Conservation (phyloP, 805 yeast genomes). For the Metschnikowia continentalis region DNA sequence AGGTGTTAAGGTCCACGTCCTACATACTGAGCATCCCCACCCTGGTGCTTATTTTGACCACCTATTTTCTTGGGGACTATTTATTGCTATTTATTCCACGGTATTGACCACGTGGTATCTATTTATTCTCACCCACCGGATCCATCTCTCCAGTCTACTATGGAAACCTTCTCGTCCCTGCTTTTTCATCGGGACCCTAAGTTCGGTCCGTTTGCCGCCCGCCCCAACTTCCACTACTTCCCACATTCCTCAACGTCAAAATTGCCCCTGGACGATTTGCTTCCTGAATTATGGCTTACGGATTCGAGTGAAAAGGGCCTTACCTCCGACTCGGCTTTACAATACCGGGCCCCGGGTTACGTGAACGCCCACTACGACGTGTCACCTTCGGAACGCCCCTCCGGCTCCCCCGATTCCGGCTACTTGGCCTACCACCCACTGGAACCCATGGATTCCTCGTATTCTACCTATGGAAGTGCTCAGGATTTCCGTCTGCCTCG, state of each 20-base stretch:
- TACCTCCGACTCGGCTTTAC: conserved; percentile 11
- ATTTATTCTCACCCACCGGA: too few relatives aligned
- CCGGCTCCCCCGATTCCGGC: not conserved
- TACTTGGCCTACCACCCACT: not conserved
- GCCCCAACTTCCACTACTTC: not conserved
- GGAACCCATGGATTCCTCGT: not conserved
- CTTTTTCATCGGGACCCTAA: not conserved
- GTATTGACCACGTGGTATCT: too few relatives aligned
- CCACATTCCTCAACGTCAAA: not conserved
- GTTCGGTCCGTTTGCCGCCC: not conserved
- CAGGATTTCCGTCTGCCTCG: conserved; percentile 13
- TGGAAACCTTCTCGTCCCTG: not conserved
- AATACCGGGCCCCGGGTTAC: not conserved
- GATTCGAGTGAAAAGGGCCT: too few relatives aligned
- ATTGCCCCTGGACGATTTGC: conserved; percentile 23
- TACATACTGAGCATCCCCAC: too few relatives aligned
- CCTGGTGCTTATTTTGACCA: too few relatives aligned
- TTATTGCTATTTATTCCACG: too few relatives aligned
- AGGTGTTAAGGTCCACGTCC: too few relatives aligned
- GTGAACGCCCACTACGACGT: not conserved
- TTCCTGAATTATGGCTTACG: conserved; percentile 33
- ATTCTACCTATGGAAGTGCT: not conserved
- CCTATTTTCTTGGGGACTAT: too few relatives aligned
- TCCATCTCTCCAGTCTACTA: not conserved
- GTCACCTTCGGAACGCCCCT: not conserved